Conservation (phyloP, 805 yeast genomes). For the Teunomyces cretensis region DNA sequence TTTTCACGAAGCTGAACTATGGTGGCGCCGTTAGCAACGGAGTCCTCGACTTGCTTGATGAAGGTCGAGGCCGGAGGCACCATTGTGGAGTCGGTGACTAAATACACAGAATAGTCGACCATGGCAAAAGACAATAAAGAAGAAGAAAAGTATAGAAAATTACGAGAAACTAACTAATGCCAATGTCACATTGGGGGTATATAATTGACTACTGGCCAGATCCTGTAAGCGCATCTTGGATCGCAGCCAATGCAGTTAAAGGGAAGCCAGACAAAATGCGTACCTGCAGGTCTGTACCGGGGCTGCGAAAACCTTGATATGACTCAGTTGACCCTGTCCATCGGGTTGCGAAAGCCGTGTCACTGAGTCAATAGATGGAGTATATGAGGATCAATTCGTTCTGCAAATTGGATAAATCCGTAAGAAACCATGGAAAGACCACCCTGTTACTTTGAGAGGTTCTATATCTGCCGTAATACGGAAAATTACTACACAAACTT, state of each 20-base stretch:
- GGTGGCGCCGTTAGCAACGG: constrained; percentile 74
- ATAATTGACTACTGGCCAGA: not conserved
- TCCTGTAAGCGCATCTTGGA: not conserved
- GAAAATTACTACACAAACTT: constrained; percentile 10
- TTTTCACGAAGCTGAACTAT: constrained; percentile 85
- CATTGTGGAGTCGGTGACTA: constrained; percentile 80
- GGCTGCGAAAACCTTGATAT: too few species aligned
- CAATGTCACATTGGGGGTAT: not conserved
- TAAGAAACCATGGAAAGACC: constrained; percentile 2
- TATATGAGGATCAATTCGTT: too few species aligned
- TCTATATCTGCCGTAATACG: constrained; percentile 10
- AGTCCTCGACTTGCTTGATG: constrained; percentile 58
- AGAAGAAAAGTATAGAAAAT: not conserved
- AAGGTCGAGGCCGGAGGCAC: constrained; percentile 55
- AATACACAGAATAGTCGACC: constrained; percentile 61
- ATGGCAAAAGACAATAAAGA: not conserved
- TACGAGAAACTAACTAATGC: not conserved
- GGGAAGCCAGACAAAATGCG: not conserved
- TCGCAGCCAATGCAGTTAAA: not conserved
- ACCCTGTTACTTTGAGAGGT: constrained; percentile 8
- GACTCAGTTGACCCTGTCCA: too few species aligned
- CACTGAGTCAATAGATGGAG: too few species aligned
- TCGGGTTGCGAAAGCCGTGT: too few species aligned
- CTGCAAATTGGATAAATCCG: too few species aligned
- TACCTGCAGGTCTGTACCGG: too few species aligned